phyloP scores from a whole-genome alignment of 1,284 basidiomycete genomes.

The Neolentinus lepideus region DNA sequence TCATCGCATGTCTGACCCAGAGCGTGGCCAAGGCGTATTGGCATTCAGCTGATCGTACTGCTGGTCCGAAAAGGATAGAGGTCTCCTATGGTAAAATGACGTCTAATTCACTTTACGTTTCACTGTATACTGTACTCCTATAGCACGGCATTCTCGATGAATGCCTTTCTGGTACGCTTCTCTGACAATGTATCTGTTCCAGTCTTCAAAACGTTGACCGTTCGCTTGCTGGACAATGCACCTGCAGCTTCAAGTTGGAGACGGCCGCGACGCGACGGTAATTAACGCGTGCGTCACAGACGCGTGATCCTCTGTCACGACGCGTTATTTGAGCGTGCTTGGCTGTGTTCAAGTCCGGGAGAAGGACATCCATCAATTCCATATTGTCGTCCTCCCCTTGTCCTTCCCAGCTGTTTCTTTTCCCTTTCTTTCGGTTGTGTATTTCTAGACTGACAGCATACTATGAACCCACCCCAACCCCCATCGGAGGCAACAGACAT shows the following conservation, averaged over 20 bases:
- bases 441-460: constrained; percentile 7
- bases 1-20: constrained; percentile 76
- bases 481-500: constrained; percentile 34
- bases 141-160: too few relatives aligned
- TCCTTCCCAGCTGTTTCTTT: neutral
- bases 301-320: neutral
- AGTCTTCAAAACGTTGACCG: neutral
- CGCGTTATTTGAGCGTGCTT: neutral
- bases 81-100: neutral
- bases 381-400: neutral
- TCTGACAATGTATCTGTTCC: neutral
- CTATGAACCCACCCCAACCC: constrained; percentile 24
- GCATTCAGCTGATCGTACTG: constrained; percentile 23
- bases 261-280: neutral
- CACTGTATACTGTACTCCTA: neutral
- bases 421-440: neutral
- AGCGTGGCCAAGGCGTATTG: constrained; percentile 55
- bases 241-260: neutral
- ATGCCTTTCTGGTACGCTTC: neutral
- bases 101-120: neutral
- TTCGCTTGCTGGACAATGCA: too few relatives aligned
- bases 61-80: neutral
- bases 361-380: neutral
- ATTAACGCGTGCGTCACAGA: neutral
- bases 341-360: neutral